These are phyloP conservation scores for Leccinum uliginosum DNA, from an alignment of 768 basidiomycete genomes.

Conservation along the genomic window DNA sequence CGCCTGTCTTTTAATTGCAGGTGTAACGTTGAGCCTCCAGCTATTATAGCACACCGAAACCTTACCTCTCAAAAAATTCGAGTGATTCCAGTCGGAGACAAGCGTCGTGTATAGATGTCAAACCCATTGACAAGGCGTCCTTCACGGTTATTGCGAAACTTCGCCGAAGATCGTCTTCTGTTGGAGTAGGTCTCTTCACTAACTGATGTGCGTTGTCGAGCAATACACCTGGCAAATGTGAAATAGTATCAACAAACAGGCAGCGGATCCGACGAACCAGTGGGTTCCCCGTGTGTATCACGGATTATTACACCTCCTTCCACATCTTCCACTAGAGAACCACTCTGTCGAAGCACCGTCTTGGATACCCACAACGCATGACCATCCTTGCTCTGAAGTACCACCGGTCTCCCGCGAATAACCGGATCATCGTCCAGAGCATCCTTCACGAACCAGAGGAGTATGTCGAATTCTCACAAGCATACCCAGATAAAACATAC, in stretches of 20 bases:
- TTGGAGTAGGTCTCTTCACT: conserved; percentile 57
- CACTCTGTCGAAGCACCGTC: conserved; percentile 51
- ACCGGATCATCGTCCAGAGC: conserved; percentile 71
- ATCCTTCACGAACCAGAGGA: conserved; percentile 38
- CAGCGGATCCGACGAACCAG: conserved; percentile 43
- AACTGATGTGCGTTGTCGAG: conserved; percentile 86
- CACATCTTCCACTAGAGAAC: conserved; percentile 60
- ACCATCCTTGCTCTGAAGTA: conserved; percentile 81
- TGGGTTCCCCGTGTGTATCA: conserved; percentile 61
- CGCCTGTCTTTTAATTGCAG: conserved; percentile 49
- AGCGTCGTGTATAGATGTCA: not conserved
- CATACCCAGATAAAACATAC: conserved; percentile 37
- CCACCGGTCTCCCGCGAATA: conserved; percentile 63
- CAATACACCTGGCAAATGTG: conserved; percentile 50
- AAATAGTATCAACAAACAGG: conserved; percentile 2
- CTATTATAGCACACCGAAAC: not conserved
- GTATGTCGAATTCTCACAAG: not conserved
- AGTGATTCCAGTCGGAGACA: not conserved
- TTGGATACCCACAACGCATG: conserved; percentile 87
- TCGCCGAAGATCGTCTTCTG: conserved; percentile 56
- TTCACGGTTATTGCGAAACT: conserved; percentile 50
- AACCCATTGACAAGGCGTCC: not conserved
- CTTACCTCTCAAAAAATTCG: not conserved
- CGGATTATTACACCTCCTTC: conserved; percentile 81
- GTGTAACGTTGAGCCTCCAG: conserved; percentile 29